Evolutionary conservation across 495 filamentous ascomycete genomes (phyloP).

Genomic region (Hypoxylon fragiforme): DNA sequence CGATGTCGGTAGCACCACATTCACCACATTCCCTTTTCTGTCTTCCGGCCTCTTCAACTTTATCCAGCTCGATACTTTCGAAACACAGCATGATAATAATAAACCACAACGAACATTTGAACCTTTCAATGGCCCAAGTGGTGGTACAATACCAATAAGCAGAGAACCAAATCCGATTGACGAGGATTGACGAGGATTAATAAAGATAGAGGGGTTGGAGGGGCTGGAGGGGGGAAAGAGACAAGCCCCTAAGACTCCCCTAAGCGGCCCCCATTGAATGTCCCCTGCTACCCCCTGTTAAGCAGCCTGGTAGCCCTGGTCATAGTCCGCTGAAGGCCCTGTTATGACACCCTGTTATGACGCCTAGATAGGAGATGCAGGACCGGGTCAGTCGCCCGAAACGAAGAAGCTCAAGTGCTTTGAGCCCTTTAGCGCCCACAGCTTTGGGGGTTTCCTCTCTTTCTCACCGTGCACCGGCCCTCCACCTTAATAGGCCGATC

Average conservation of each 20-base stretch:
- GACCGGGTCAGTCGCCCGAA: constrained; percentile 21
- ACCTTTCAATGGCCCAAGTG: no score
- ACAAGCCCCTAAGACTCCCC: no score
- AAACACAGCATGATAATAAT: no score
- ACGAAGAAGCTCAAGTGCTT: constrained; percentile 16
- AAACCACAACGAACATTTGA: no score
- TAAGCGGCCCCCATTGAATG: constrained; percentile 8
- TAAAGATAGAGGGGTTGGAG: constrained; percentile 19
- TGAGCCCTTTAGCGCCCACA: constrained; percentile 29
- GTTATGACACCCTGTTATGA: constrained; percentile 11
- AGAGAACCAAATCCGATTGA: no score
- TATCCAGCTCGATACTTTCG: not conserved
- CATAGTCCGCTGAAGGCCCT: constrained; percentile 7
- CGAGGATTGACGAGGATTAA: no score
- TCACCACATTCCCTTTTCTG: not conserved
- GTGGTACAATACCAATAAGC: no score
- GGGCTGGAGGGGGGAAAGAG: not conserved
- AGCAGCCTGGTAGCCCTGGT: no score
- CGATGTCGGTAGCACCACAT: constrained; percentile 3
- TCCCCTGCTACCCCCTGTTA: not conserved
- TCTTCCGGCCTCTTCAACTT: not conserved
- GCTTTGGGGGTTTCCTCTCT: constrained; percentile 3
- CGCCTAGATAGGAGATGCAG: no score
- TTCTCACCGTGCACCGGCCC: constrained; percentile 24
- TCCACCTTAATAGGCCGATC: constrained; percentile 16